These are phyloP conservation scores for Lipomyces japonicus DNA, from an alignment of 805 yeast species.

Conservation along the genomic window DNA sequence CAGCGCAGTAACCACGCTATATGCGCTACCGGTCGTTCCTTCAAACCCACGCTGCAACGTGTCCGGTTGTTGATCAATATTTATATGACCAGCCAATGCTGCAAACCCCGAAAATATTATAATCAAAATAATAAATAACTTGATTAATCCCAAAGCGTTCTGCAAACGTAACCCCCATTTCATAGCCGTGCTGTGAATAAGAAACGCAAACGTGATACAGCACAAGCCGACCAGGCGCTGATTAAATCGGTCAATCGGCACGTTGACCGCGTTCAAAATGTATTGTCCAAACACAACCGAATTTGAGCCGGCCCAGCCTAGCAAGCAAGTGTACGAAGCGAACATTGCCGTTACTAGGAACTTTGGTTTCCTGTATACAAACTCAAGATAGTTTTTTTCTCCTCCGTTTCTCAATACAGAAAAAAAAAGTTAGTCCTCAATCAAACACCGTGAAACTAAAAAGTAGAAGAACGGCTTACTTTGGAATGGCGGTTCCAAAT, in stretches of 20 bases:
- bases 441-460: too few species aligned
- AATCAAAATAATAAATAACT: constrained; percentile 63
- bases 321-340: constrained; percentile 68
- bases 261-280: constrained; percentile 68
- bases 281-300: constrained; percentile 77
- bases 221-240: constrained; percentile 74
- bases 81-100: constrained; percentile 68
- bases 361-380: constrained; percentile 62
- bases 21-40: constrained; percentile 43
- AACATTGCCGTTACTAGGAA: constrained; percentile 63
- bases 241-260: constrained; percentile 67
- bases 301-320: constrained; percentile 86
- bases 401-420: too few species aligned
- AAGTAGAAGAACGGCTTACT: too few species aligned
- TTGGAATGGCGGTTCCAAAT: constrained; percentile 71
- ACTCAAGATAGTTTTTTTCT: constrained; percentile 77
- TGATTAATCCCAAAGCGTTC: constrained; percentile 58
- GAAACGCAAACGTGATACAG: constrained; percentile 65
- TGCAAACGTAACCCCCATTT: constrained; percentile 50
- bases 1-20: constrained; percentile 41
- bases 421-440: too few species aligned
- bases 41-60: constrained; percentile 58
- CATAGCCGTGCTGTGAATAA: constrained; percentile 58
- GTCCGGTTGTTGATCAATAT: constrained; percentile 50
- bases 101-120: constrained; percentile 80